phyloP scores from a whole-genome alignment of 1,284 basidiomycete genomes.

The Cutaneotrichosporon sp. region DNA sequence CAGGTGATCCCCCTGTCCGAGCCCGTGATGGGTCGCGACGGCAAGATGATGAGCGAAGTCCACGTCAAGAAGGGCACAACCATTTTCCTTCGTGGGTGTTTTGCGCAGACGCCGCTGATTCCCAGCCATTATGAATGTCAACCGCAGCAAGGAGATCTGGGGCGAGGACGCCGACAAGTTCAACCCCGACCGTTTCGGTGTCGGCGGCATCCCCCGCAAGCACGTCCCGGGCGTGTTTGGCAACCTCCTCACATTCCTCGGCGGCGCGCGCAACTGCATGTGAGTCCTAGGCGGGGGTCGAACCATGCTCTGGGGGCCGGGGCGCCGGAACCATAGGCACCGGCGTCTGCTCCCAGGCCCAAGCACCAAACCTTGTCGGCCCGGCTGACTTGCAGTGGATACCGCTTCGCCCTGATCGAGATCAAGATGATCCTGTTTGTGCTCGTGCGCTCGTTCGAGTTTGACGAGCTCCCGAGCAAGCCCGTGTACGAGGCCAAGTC shows the following conservation, averaged over 20 bases:
- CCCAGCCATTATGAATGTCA: conserved; percentile 59
- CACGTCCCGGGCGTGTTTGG: conserved; percentile 65
- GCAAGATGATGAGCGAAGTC: conserved; percentile 47
- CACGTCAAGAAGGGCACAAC: conserved; percentile 41
- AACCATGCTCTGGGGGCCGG: background rate
- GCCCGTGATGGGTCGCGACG: conserved; percentile 52
- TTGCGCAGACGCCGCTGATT: background rate
- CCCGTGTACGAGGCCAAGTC: conserved; percentile 44
- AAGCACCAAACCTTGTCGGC: background rate
- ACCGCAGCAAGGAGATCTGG: conserved; percentile 64
- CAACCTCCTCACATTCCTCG: conserved; percentile 68
- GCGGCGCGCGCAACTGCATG: conserved; percentile 68
- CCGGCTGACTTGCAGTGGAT: conserved; percentile 65
- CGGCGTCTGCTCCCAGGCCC: background rate
- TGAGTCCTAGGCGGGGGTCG: conserved; percentile 9
- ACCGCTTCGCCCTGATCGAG: conserved; percentile 68
- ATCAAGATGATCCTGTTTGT: conserved; percentile 65
- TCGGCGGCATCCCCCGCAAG: conserved; percentile 36
- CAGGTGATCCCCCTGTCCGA: conserved; percentile 62
- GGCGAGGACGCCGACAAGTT: conserved; percentile 68
- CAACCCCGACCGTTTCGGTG: conserved; percentile 48
- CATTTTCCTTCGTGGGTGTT: conserved; percentile 46
- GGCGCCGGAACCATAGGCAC: too few relatives aligned
- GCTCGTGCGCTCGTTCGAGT: conserved; percentile 61
- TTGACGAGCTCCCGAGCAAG: conserved; percentile 56